Evolutionary conservation across 2,329 filamentous ascomycete species (phyloP), one percentile per base, ranked within the genome.

Genomic region (Aspergillus caelatus): DNA sequence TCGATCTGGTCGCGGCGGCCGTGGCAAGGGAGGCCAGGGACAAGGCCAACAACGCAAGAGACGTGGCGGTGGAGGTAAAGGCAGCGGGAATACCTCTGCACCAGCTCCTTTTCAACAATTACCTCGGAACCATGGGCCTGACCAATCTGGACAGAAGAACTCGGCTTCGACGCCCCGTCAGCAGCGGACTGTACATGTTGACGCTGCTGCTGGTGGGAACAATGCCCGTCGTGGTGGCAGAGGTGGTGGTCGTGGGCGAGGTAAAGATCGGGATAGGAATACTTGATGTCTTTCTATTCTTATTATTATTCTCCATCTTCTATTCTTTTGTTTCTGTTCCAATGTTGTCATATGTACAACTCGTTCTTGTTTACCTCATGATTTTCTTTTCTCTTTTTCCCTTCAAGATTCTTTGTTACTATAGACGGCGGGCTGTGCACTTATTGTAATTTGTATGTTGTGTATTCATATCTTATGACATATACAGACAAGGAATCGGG

Each of bases 161-260:
- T 36, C 54, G 32, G 62, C 57, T 12, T 34, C 55, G 2, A 66
- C 65, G 53, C 62, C 65, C 10, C 64, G 67, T 34, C 32, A 50
- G n/a, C 41, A 46, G 9, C 41, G 46, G 30, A 16, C 36, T 9
- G 36, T 4, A 16, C 34, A 10, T 23, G 48, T 12, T 54, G 46
- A 23, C 26, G 61, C 2, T n/a, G 14, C 48, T 26, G 11, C 26
- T 21, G 48, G 10, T 8, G 52, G 59, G 26, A 64, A 59, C 34
- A 65, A 65, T 59, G 28, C 67, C 30, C 69, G 72, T 39, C 73
- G 73, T n/a, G 69, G 73, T 28, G 68, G 69, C 57, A 36, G 66
- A 52, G 64, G 63, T 55, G 65, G 58, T 23, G 43, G 55, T 32
- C 62, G 62, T 43, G 62, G 64, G 9, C 68, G 63, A 41, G 71